phyloP scores from a whole-genome alignment of 495 filamentous ascomycete species.

The Amphirosellinia nigrospora region DNA sequence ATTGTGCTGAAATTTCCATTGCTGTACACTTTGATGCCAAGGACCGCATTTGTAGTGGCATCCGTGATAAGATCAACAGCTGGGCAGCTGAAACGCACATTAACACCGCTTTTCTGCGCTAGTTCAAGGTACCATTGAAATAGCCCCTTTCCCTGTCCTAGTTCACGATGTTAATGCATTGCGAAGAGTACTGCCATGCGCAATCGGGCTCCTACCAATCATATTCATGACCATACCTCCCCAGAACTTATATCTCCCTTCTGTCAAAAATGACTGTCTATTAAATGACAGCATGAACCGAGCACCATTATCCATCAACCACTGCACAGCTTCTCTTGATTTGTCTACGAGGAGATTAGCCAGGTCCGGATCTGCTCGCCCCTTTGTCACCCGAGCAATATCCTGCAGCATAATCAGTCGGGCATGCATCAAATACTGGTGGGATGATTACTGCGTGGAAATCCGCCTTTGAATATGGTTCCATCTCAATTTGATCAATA shows the following conservation, averaged over 20 bases:
- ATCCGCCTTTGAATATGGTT: conserved; percentile 36
- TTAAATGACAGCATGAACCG: conserved; percentile 65
- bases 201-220: conserved; percentile 48
- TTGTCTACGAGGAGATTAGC: conserved; percentile 53
- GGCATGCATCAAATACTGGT: background rate
- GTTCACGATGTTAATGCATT: background rate
- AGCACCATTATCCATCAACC: conserved; percentile 60
- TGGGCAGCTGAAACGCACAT: conserved; percentile 51
- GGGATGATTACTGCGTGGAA: conserved; percentile 32
- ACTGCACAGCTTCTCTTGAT: conserved; percentile 55
- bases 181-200: background rate
- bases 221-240: conserved; percentile 64
- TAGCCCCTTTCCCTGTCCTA: conserved; percentile 58
- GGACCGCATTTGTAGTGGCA: conserved; percentile 43
- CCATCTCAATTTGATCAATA: conserved; percentile 48
- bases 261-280: conserved; percentile 63
- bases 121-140: conserved; percentile 54
- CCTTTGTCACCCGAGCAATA: conserved; percentile 55
- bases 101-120: conserved; percentile 49
- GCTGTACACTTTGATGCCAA: conserved; percentile 43
- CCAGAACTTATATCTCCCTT: conserved; percentile 65
- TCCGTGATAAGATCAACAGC: conserved; percentile 50
- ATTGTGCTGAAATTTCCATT: conserved; percentile 40
- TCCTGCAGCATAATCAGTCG: conserved; percentile 41
- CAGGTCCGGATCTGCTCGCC: conserved; percentile 53